Base-by-base conservation (phyloP, 2,329 filamentous ascomycete genomes). In the Spiromastix sp. region DNA sequence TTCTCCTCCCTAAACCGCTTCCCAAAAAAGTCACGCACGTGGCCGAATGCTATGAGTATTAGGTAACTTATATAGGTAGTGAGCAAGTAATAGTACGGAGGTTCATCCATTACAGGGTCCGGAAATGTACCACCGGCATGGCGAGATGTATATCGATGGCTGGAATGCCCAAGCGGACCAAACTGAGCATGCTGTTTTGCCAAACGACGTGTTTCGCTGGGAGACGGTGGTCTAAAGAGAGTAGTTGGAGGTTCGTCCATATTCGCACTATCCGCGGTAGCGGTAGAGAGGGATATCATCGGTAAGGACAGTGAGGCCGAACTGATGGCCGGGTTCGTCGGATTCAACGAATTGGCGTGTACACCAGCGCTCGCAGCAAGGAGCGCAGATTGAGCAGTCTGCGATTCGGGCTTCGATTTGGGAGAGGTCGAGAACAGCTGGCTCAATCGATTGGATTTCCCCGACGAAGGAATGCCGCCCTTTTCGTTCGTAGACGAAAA, bases 41-140 rank as follows among this genome's bases (percentile, higher is more conserved):
- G 91, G 38, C 91, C 91, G 45, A 95, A 87, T 46, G 91, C 77
- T 56, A 98, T 96, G 51, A 98, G 74, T 48, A 96, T 79, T 45
- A 98, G 73, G 61, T 98, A 98, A 64, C 86, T 95, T 62, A 98
- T 85, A 69, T 98, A 98, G 52, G 91, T 98, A 22, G 91, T 96
- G 48, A 98, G 74, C 51, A 98, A 77, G 64, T 84, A 95, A 70
- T 87, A 96, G 66, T 95, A 96, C 12, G 89, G 85, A 27, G 91
- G 89, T 59, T 95, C 89, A 54, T 98, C 91, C 56, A 94, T 85
- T 40, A 96, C 68, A 4, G 89, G 87, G 24, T 85, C 75, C 30
- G 79, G 77, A 39, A 96, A 81, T 25, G 80, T 74, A 49, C 78
- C 75, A 48, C 87, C 89, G 42, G 81, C 77, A 57, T 93, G 86